Evolutionary conservation across 225 moss, liverwort and hornwort species (phyloP), one percentile per base, ranked within the genome.

Genomic region (Climacium dendroides): DNA sequence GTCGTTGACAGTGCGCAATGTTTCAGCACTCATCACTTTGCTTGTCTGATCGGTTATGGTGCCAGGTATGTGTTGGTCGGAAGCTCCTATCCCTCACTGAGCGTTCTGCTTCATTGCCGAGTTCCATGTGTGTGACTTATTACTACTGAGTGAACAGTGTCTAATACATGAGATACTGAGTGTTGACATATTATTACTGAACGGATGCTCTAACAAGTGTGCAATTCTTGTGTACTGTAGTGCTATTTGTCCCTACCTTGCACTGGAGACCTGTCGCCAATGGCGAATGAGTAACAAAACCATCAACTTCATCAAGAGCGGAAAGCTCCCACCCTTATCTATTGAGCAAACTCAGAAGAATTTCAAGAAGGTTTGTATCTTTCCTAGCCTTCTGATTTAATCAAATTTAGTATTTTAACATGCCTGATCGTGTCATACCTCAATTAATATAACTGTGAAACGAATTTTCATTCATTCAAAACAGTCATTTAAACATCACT

Each of bases 1-100:
- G 85, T 98, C 73, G 90, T 90, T 15, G 98, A 98, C 87, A 96
- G 91, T 87, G 97, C 98, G 10, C 98, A 98, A 88, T 98, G 98
- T 89, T 97, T 98, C 90, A 97, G 98, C 91, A 98, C 98, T 65
- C 98, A 98, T 89, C 98, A 98, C 85, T 97, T 98, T 35, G 98
- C 98, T 53, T 98, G 97, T 85, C 89, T 98, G 39, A 90, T 98
- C 83, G 98, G 98, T 61, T 98, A 98, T 80, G 98, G 98, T 85
- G 98, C 98, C 74, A 97, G 98, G 98, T 96, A 65, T 25, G 86
- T 82, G 43, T 87, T 43, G 63, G 39, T 65, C 35, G 60, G 64
- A 57, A 83, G 22, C 41, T 57, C 32, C 24, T 57, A 45, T 83
- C 83, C 71, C 29, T 53, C 39, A 54, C 41, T 37, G 26, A 41